Base-by-base conservation (phyloP, 306 rosid genomes). In the Aeschynomene evenia region DNA sequence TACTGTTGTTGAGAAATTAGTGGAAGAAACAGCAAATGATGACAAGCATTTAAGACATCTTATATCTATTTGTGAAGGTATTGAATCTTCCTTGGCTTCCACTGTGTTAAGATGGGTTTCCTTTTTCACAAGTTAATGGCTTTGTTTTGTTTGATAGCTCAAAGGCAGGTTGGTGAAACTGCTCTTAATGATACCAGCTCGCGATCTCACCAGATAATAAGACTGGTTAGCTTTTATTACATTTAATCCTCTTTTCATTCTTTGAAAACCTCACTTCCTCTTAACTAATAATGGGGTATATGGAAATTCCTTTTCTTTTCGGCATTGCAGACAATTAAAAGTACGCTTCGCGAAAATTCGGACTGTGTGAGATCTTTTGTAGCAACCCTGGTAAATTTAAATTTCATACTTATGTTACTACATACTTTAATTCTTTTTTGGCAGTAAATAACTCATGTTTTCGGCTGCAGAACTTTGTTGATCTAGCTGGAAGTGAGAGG, bases 141-240 rank as follows among this genome's bases (percentile, higher is more conserved):
- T 66, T 77, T 51, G 45, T 71, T 57, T 31, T 51, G 21, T 69
- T 70, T 66, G 74, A 70, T 77, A 95, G 96, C 99, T 59, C 99
- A 95, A 89, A 84, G 99, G 85, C 99, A 95, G 81, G 99, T 95
- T 26, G 99, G 99, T 2, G 99, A 95, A 85, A 95, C 99, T 61
- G 97, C 99, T 63, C 83, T 95, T 29, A 95, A 95, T 69, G 99
- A 95, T 76, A 86, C 70, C 74, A 95, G 99, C 79, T 95, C 99
- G 2, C 87, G 99, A 74, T 95, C 99, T 55, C 99, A 95, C 88
- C 99, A 91, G 83, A 95, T 95, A 72, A 95, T 95, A 79, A 86
- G 97, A 73, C 80, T 95, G 96, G 97, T 95, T 46, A 76, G 88
- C 79, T 54, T n/a, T 62, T 39, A 51, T 29, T 62, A 34, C 20